These are phyloP conservation scores for Aspergillus quadrilineatus DNA, from an alignment of 2,329 filamentous ascomycete species.

Conservation along the genomic window DNA sequence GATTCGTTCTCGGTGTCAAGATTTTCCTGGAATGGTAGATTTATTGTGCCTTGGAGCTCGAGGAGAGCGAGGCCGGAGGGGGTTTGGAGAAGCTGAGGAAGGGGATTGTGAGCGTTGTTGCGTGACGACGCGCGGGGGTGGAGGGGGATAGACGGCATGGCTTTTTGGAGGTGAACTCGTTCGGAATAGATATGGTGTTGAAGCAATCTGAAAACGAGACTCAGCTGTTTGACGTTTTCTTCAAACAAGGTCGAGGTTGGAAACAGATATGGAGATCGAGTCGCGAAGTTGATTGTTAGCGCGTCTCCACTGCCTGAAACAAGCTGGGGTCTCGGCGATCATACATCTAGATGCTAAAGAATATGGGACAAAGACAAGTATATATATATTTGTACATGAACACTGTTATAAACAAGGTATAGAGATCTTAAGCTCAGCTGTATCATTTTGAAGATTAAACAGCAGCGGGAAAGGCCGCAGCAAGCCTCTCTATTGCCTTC, in stretches of 20 bases:
- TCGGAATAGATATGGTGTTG: not conserved
- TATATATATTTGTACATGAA: too few relatives aligned
- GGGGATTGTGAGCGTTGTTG: conserved; percentile 50
- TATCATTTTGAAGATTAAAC: too few relatives aligned
- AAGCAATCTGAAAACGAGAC: not conserved
- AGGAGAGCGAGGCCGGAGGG: conserved; percentile 85
- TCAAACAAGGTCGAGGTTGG: not conserved
- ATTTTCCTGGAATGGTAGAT: conserved; percentile 58
- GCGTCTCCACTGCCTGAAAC: conserved; percentile 1
- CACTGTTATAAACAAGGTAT: too few relatives aligned
- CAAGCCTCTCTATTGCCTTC: not conserved
- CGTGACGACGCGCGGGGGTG: conserved; percentile 27
- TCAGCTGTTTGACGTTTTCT: too few relatives aligned
- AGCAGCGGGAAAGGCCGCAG: not conserved
- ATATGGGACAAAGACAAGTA: too few relatives aligned
- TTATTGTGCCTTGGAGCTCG: conserved; percentile 89
- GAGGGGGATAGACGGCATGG: conserved; percentile 46
- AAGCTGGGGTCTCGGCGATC: conserved; percentile 4
- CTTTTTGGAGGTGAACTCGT: not conserved
- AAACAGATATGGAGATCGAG: not conserved
- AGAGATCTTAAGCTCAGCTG: too few relatives aligned
- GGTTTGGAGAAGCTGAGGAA: conserved; percentile 82
- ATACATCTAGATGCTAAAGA: not conserved
- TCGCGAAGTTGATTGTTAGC: conserved; percentile 1
- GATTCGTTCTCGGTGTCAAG: conserved; percentile 32